These are phyloP conservation scores for Cymbopogon flexuosus DNA, from an alignment of 202 grass and related monocot genomes.

Conservation along the genomic window DNA sequence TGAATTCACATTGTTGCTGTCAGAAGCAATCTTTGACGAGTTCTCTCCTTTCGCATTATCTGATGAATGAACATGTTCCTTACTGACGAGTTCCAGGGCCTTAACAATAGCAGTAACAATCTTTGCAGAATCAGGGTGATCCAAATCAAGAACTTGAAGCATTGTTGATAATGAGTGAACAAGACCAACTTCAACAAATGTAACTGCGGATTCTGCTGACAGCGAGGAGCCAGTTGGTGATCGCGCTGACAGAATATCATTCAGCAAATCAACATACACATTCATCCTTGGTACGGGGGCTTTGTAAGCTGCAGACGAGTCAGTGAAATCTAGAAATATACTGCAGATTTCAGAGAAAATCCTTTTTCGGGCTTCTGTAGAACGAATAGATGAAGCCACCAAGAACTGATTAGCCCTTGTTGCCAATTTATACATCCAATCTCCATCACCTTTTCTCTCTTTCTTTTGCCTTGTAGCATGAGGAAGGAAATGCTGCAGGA, in stretches of 20 bases:
- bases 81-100: slow-evolving; percentile 83
- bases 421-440: slow-evolving; percentile 93
- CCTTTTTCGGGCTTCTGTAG: slow-evolving; percentile 74
- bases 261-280: slow-evolving; percentile 80
- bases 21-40: slow-evolving; percentile 45
- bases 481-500: slow-evolving; percentile 82
- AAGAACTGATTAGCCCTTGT: slow-evolving; percentile 86
- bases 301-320: slow-evolving; percentile 48
- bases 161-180: slow-evolving; percentile 59
- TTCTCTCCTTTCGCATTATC: slow-evolving; percentile 70
- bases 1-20: slow-evolving; percentile 48
- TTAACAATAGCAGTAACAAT: slow-evolving; percentile 83
- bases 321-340: slow-evolving; percentile 66
- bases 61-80: slow-evolving; percentile 82
- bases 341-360: slow-evolving; percentile 82
- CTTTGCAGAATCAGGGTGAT: slow-evolving; percentile 85
- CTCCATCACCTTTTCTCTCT: slow-evolving; percentile 81
- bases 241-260: slow-evolving; percentile 93
- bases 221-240: slow-evolving; percentile 86
- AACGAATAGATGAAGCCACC: slow-evolving; percentile 92
- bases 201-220: slow-evolving; percentile 78
- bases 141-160: slow-evolving; percentile 84
- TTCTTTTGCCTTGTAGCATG: slow-evolving; percentile 74
- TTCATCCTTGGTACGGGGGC: slow-evolving; percentile 60
- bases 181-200: slow-evolving; percentile 89